Conservation (phyloP, 257 asterid species). For the Euphrasia confusa region DNA sequence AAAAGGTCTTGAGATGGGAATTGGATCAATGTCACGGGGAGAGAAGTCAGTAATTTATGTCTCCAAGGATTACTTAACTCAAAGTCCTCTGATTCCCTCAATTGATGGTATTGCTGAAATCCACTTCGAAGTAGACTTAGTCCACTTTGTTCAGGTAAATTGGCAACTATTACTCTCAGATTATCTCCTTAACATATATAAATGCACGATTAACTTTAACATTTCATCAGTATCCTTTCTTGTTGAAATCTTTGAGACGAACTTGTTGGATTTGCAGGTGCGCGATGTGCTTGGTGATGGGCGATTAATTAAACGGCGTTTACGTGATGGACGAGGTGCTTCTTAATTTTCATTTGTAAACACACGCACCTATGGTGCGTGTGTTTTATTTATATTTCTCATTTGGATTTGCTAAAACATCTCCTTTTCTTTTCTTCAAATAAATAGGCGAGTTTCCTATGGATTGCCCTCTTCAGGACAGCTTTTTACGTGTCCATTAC, state of each 20-base stretch:
- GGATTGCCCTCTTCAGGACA: conserved; percentile 99
- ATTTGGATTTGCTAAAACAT: neutral
- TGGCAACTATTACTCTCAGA: neutral
- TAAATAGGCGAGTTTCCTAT: conserved; percentile 92
- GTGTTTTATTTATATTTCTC: neutral
- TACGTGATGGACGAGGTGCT: conserved; percentile 87
- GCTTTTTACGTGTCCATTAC: conserved; percentile 79
- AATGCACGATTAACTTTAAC: neutral
- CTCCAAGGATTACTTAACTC: conserved; percentile 47
- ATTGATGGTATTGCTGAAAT: conserved; percentile 63
- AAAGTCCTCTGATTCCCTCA: conserved; percentile 50
- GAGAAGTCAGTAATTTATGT: conserved; percentile 85
- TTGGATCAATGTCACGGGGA: conserved; percentile 79
- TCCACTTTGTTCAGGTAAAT: conserved; percentile 80
- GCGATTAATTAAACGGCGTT: conserved; percentile 82
- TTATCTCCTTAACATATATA: no score
- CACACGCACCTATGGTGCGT: neutral
- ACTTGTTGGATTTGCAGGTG: conserved; percentile 48
- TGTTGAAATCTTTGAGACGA: conserved; percentile 23
- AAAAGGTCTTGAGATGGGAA: conserved; percentile 95
- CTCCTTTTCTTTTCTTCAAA: conserved; percentile 10
- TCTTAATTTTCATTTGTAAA: conserved; percentile 7
- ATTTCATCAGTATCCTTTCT: conserved; percentile 10
- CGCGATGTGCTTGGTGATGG: conserved; percentile 99
- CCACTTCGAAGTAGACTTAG: conserved; percentile 87